A percentile compares a stretch with the other conserved stretches of the same genome.
These are phyloP conservation scores for Cytidiella melzeri DNA, from an alignment of 768 basidiomycete genomes.

Conservation along the genomic window DNA sequence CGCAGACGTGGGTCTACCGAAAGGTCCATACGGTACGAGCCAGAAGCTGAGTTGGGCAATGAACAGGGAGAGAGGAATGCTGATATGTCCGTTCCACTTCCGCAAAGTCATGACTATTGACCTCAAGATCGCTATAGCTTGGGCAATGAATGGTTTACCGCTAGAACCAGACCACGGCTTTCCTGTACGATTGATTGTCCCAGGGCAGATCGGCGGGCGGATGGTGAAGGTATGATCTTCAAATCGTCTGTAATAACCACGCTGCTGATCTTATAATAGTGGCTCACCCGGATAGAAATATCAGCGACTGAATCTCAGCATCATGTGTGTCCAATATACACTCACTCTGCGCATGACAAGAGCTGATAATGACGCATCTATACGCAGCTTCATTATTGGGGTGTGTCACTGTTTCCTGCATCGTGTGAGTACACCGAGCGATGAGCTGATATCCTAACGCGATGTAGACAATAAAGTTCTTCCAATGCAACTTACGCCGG, in stretches of 20 bases:
- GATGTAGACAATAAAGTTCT: slow-evolving; percentile 51
- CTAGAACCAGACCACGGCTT: slow-evolving; percentile 61
- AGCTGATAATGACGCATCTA: slow-evolving; percentile 1
- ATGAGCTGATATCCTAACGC: slow-evolving; percentile 16
- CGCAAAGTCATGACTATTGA: not conserved
- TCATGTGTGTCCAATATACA: slow-evolving; percentile 29
- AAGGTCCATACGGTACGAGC: slow-evolving; percentile 55
- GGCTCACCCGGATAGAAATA: slow-evolving; percentile 51
- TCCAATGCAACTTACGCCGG: slow-evolving; percentile 45
- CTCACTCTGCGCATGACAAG: not conserved
- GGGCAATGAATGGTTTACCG: slow-evolving; percentile 57
- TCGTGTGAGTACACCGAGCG: not conserved
- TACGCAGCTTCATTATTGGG: slow-evolving; percentile 31
- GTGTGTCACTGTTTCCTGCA: slow-evolving; percentile 7
- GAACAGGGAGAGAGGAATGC: slow-evolving; percentile 42
- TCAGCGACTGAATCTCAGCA: slow-evolving; percentile 47
- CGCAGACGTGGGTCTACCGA: slow-evolving; percentile 41
- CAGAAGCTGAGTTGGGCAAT: slow-evolving; percentile 41
- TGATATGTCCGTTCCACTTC: slow-evolving; percentile 28
- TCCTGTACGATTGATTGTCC: slow-evolving; percentile 57
- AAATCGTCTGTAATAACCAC: too few relatives aligned
- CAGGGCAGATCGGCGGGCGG: slow-evolving; percentile 57
- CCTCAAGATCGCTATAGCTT: slow-evolving; percentile 26
- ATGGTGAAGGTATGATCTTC: slow-evolving; percentile 32
- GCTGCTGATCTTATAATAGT: slow-evolving; percentile 29